Conservation (phyloP, 352 stramenopile genomes). For the Globisporangium orthogonon region DNA sequence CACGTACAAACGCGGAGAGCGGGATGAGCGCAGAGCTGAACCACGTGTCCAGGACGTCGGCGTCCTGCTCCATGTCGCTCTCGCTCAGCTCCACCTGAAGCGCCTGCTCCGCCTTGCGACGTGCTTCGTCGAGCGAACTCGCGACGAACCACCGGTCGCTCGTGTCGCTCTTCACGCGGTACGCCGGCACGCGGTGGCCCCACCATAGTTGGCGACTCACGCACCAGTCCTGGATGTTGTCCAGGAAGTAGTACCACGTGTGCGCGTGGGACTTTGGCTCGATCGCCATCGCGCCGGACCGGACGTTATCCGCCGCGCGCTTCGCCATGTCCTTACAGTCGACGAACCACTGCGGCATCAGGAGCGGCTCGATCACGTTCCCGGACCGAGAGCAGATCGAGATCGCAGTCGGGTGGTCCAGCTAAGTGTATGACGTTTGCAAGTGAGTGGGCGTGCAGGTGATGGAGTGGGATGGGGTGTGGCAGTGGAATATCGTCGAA, state of each 20-base stretch:
- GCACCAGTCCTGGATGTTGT: conserved; percentile 99
- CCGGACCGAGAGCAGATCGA: conserved; percentile 96
- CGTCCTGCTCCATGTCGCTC: conserved; percentile 92
- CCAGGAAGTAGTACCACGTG: conserved; percentile 98
- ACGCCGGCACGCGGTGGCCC: conserved; percentile 99
- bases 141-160: conserved; percentile 94
- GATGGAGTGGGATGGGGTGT: too few relatives aligned
- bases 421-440: conserved; percentile 14
- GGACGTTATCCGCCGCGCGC: conserved; percentile 91
- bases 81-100: conserved; percentile 68
- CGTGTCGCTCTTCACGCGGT: conserved; percentile 62
- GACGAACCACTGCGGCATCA: conserved; percentile 99
- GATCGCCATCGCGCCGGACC: conserved; percentile 92
- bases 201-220: conserved; percentile 99
- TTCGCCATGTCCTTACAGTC: conserved; percentile 92
- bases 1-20: conserved; percentile 58
- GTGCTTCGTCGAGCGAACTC: conserved; percentile 87
- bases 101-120: conserved; percentile 77
- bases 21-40: conserved; percentile 98
- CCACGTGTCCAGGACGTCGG: conserved; percentile 99
- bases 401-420: conserved; percentile 79
- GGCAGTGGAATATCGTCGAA: conserved; percentile 6
- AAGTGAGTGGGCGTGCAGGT: conserved; percentile 23
- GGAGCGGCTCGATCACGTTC: conserved; percentile 98
- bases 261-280: conserved; percentile 89